Evolutionary conservation across 192 early-diverging fungal genomes (phyloP).

Genomic region (Podila epigama): DNA sequence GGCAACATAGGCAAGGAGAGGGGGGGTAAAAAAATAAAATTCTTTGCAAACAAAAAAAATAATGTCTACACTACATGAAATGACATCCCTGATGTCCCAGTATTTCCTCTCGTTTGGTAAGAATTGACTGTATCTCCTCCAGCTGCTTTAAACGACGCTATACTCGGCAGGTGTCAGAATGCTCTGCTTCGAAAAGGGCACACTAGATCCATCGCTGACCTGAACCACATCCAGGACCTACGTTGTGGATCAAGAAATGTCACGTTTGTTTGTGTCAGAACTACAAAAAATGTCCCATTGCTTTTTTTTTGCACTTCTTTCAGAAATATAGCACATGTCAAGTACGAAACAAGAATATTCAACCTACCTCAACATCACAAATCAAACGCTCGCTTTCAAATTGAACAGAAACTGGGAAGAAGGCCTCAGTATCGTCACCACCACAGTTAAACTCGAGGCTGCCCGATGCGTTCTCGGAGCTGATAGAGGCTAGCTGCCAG

Average conservation of each 20-base stretch:
- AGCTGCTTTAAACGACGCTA: slow-evolving; percentile 69
- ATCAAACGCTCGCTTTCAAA: slow-evolving; percentile 77
- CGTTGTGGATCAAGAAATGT: background rate
- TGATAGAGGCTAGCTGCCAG: slow-evolving; percentile 88
- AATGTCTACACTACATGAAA: too few species aligned
- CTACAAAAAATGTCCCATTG: background rate
- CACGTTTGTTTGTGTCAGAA: background rate
- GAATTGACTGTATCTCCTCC: too few species aligned
- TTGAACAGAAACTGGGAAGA: slow-evolving; percentile 87
- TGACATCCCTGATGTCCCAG: too few species aligned
- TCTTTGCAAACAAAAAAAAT: too few species aligned
- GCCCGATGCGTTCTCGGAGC: slow-evolving; percentile 77
- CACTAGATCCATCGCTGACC: slow-evolving; percentile 62
- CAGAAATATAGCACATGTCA: background rate
- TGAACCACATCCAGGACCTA: slow-evolving; percentile 64
- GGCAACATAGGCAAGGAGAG: too few species aligned
- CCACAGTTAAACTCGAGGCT: slow-evolving; percentile 85
- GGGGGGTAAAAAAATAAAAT: too few species aligned
- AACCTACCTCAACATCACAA: slow-evolving; percentile 76
- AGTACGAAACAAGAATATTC: slow-evolving; percentile 13
- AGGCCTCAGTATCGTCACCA: slow-evolving; percentile 77
- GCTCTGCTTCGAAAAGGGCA: slow-evolving; percentile 77
- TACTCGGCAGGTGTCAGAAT: slow-evolving; percentile 82
- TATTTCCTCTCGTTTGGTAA: too few species aligned
- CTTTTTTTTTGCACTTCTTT: too few species aligned